Percentiles rank a stretch among this genome's conserved stretches.
Conservation (phyloP, 805 yeast genomes). For the Sungouiozyma intestinalis region DNA sequence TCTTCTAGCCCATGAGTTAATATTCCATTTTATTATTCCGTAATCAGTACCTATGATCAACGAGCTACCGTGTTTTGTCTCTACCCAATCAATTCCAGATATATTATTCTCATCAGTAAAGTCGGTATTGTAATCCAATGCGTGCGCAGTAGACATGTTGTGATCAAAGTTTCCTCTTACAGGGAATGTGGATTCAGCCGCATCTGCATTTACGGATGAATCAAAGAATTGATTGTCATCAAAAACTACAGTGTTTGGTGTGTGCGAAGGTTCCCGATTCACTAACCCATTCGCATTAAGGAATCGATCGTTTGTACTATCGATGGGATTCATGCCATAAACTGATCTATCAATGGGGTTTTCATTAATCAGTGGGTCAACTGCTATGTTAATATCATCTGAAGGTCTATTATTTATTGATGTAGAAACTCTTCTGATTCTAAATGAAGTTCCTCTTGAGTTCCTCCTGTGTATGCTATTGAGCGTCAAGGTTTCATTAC, state of each 20-base stretch:
- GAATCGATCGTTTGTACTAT: neutral
- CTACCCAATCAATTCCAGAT: constrained; percentile 52
- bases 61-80: constrained; percentile 39
- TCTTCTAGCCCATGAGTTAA: constrained; percentile 54
- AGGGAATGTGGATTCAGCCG: neutral
- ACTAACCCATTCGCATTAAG: neutral
- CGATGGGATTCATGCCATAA: neutral
- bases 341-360: neutral
- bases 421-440: constrained; percentile 23
- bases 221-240: neutral
- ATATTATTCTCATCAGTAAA: constrained; percentile 37
- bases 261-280: neutral
- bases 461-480: neutral
- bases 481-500: neutral
- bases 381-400: constrained; percentile 7
- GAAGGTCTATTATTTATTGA: constrained; percentile 11
- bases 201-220: neutral
- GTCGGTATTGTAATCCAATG: constrained; percentile 3
- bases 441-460: constrained; percentile 6
- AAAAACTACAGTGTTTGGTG: neutral
- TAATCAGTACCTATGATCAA: constrained; percentile 53
- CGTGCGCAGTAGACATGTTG: neutral
- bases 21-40: constrained; percentile 61
- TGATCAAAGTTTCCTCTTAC: neutral
- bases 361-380: constrained; percentile 2